These are phyloP conservation scores for Prinsepia uniflora DNA, from an alignment of 306 rosid species.

Conservation along the genomic window DNA sequence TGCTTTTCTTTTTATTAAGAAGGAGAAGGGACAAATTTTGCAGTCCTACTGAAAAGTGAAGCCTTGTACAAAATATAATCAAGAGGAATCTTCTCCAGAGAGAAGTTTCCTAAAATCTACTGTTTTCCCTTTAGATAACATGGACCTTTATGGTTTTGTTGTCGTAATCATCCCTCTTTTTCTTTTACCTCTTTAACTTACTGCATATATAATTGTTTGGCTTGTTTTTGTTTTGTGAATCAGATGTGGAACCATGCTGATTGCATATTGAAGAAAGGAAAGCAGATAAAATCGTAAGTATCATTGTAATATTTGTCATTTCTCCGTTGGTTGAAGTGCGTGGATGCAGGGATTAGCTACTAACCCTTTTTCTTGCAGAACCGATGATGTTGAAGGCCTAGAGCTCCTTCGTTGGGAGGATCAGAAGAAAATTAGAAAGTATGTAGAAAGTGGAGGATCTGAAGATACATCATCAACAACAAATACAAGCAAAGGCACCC, in stretches of 20 bases:
- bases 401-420: slow-evolving; percentile 93
- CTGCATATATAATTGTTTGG: neutral
- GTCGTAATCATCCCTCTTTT: neutral
- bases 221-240: slow-evolving; percentile 16
- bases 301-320: slow-evolving; percentile 16
- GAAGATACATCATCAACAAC: slow-evolving; percentile 26
- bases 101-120: neutral
- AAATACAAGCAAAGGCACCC: slow-evolving; percentile 19
- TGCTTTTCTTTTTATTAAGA: neutral
- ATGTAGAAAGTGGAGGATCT: slow-evolving; percentile 47
- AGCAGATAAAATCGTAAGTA: slow-evolving; percentile 84
- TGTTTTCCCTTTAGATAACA: neutral
- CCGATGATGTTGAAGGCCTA: slow-evolving; percentile 84
- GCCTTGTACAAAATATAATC: neutral
- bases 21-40: neutral
- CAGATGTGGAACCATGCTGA: slow-evolving; percentile 96
- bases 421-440: slow-evolving; percentile 75
- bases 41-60: neutral
- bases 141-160: neutral
- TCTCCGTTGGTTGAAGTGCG: slow-evolving; percentile 13
- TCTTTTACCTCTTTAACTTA: neutral
- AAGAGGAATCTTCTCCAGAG: neutral
- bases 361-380: slow-evolving; percentile 31
- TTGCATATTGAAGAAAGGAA: slow-evolving; percentile 74
- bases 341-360: slow-evolving; percentile 19